phyloP scores from a whole-genome alignment of 139 green algal species.

The Tetratostichococcus sp. region DNA sequence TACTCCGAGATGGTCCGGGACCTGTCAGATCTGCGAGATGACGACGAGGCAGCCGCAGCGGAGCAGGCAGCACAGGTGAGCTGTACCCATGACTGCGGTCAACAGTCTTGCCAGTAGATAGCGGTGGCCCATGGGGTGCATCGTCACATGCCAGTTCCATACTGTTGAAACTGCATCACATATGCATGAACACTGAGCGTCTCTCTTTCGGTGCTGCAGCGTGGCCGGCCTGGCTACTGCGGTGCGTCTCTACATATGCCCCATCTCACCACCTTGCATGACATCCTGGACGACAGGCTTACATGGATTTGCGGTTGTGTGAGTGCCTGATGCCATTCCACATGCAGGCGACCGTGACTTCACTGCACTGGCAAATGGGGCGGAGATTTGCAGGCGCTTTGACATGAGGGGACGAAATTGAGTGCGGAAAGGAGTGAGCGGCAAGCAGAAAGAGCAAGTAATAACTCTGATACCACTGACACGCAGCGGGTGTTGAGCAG shows the following conservation, averaged over 20 bases:
- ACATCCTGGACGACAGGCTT: no score
- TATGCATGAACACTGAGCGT: no score
- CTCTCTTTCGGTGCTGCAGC: not conserved
- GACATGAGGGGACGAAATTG: not conserved
- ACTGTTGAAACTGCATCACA: not conserved
- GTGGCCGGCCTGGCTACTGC: not conserved
- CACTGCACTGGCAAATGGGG: slow-evolving; percentile 27
- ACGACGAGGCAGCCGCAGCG: slow-evolving; percentile 60
- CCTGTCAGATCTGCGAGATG: slow-evolving; percentile 40
- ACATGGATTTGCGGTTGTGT: no score
- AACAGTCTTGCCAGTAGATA: no score
- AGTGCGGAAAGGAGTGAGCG: not conserved
- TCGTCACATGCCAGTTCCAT: not conserved
- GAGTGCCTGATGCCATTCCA: no score
- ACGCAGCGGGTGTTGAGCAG: not conserved
- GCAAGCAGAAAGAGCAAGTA: not conserved
- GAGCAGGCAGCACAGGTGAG: slow-evolving; percentile 51
- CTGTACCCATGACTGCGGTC: no score
- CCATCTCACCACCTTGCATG: no score
- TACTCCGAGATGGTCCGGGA: slow-evolving; percentile 37
- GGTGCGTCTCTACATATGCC: not conserved
- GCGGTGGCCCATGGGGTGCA: no score
- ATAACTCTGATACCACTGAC: no score
- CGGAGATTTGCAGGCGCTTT: slow-evolving; percentile 32
- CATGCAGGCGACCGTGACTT: slow-evolving; percentile 48